Base-by-base conservation (phyloP, 2,329 filamentous ascomycete genomes). In the Verticillium klebahnii region DNA sequence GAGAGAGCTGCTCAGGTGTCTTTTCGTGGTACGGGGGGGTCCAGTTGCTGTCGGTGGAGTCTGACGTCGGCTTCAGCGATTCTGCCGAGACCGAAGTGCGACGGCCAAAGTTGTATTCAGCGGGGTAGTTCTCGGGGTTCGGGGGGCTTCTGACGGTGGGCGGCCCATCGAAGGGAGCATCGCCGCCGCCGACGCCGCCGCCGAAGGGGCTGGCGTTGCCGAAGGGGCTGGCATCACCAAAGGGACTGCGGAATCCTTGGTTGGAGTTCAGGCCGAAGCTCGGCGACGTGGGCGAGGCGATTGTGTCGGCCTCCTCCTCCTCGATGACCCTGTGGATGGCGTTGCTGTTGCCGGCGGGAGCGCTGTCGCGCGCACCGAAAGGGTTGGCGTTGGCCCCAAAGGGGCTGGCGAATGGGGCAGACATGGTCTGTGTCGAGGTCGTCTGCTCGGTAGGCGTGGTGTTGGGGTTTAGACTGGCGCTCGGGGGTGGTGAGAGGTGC, bases 81-180 rank as follows among this genome's bases (percentile, higher is more conserved):
- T 99, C 95, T 58, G 95, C 95, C 50, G 95, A 98, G 60, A 99
- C 95, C 3, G 95, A 98, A 45, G 93, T 97, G 70, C 95, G 91
- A 66, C 95, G 90, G 69, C 87, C 91, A 77, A 97, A 89, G 75
- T 96, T 96, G 79, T 97, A 98, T 75, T 98, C 93, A 69, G 86
- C 90, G 61, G 95, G 95, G 72, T 97, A 92, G 69, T 86, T 88
- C 67, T 91, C 88, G 45, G 84, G 78, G 63, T 85, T 85, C 62
- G 83, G 82, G 25, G 80, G 73, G 68, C 75, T 75, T 73, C 82
- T 72, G 63, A 75, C 71, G 63, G 80, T 78, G 15, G 80, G 77
- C 23, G 80, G 80, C 23, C 72, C 69, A 54, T 85, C 82, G 32
- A 74, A 67, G 37, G 75, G 74, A 65, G 80, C 80, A 67, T 84